These are phyloP conservation scores for Coelastrella sp. DNA, from an alignment of 139 green algal species.

Conservation along the genomic window DNA sequence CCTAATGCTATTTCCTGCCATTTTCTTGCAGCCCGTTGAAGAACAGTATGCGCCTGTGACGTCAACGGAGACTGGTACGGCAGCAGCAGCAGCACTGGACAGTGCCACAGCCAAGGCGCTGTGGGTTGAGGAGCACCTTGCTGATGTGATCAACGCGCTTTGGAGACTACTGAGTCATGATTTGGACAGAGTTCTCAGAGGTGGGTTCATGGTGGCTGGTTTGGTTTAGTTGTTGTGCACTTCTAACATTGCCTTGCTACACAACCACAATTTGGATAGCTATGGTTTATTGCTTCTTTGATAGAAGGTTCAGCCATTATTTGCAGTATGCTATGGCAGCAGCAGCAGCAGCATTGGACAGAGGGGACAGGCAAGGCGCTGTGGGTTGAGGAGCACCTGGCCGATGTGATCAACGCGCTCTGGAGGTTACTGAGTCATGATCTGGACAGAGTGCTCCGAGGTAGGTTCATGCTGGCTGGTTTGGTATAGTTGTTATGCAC, in stretches of 20 bases:
- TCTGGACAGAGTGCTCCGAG: slow-evolving; percentile 17
- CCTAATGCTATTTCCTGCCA: not conserved
- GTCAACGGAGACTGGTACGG: not conserved
- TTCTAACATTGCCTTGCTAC: not conserved
- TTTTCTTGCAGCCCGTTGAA: not conserved
- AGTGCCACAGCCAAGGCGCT: not conserved
- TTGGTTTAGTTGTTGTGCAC: not conserved
- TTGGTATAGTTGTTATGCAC: not conserved
- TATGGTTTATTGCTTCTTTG: not conserved
- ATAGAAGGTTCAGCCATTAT: too few species aligned
- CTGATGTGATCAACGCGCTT: slow-evolving; percentile 33
- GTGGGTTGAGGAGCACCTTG: slow-evolving; percentile 40
- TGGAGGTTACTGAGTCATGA: slow-evolving; percentile 35
- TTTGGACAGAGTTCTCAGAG: slow-evolving; percentile 19
- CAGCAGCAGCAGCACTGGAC: slow-evolving; percentile 6
- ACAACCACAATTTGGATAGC: too few species aligned
- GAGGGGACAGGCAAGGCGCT: not conserved
- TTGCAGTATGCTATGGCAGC: not conserved
- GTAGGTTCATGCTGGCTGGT: not conserved
- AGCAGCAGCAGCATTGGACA: not conserved
- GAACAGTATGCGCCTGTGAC: not conserved
- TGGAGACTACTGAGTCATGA: slow-evolving; percentile 36
- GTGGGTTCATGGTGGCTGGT: not conserved
- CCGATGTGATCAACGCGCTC: slow-evolving; percentile 33
- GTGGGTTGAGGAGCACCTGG: slow-evolving; percentile 40